phyloP scores from a whole-genome alignment of 148 eudicot genomes.

The Vaccinium myrtillus region DNA sequence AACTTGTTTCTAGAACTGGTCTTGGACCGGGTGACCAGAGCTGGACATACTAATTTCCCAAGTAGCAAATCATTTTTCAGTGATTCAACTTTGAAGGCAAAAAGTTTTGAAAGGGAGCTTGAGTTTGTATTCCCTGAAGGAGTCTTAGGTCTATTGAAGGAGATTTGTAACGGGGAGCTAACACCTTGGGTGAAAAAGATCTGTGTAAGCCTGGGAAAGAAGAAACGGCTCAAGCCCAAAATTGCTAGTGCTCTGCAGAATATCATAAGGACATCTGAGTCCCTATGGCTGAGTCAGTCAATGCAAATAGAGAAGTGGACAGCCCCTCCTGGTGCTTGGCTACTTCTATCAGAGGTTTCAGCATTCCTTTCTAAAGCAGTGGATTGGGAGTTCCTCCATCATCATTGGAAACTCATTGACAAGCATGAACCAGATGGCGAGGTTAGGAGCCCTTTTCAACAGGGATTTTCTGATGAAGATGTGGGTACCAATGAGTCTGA shows the following conservation, averaged over 20 bases:
- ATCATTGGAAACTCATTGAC: slow-evolving; percentile 94
- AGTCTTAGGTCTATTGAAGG: slow-evolving; percentile 59
- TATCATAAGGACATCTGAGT: slow-evolving; percentile 67
- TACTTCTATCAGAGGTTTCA: slow-evolving; percentile 86
- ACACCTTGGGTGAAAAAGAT: slow-evolving; percentile 90
- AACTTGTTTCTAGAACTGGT: slow-evolving; percentile 81
- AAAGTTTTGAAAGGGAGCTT: slow-evolving; percentile 38
- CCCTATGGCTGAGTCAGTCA: slow-evolving; percentile 58
- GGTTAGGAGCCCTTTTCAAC: slow-evolving; percentile 26
- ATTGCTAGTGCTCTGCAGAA: slow-evolving; percentile 77
- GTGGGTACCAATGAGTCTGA: slow-evolving; percentile 39
- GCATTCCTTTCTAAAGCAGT: slow-evolving; percentile 64
- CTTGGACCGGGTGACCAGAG: slow-evolving; percentile 64
- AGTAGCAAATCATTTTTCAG: slow-evolving; percentile 10
- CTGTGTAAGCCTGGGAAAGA: slow-evolving; percentile 81
- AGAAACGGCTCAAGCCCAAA: slow-evolving; percentile 61
- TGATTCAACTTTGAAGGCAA: slow-evolving; percentile 27
- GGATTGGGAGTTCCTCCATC: slow-evolving; percentile 89
- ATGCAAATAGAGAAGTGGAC: slow-evolving; percentile 93
- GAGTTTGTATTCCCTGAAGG: slow-evolving; percentile 52
- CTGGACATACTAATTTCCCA: slow-evolving; percentile 36
- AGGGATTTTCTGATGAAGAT: slow-evolving; percentile 34
- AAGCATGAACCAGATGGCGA: slow-evolving; percentile 38
- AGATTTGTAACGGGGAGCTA: slow-evolving; percentile 78
- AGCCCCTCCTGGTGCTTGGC: slow-evolving; percentile 95